Conservation (phyloP, 192 early-diverging fungal genomes). For the Mortierella antarctica region DNA sequence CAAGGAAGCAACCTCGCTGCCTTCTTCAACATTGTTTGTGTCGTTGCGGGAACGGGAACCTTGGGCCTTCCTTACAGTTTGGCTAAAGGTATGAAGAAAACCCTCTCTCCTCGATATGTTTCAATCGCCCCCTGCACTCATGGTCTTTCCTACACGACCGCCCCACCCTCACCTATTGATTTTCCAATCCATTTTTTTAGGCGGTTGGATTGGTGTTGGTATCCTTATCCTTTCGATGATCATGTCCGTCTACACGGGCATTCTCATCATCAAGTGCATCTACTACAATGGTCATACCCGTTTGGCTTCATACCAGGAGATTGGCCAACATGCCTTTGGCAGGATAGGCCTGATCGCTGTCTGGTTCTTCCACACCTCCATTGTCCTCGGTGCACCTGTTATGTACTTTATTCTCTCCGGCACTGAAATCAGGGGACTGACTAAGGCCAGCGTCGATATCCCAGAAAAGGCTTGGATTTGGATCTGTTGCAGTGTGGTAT, state of each 20-base stretch:
- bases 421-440: conserved; percentile 65
- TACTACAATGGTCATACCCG: conserved; percentile 63
- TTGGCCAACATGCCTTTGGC: conserved; percentile 70
- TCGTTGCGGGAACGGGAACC: conserved; percentile 72
- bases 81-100: conserved; percentile 45
- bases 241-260: conserved; percentile 79
- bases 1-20: conserved; percentile 63
- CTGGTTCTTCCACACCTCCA: conserved; percentile 65
- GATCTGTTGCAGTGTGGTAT: conserved; percentile 61
- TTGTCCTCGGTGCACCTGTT: conserved; percentile 62
- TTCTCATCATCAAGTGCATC: conserved; percentile 71
- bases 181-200: conserved; percentile 24
- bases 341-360: conserved; percentile 57
- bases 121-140: neutral
- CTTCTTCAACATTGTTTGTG: conserved; percentile 66
- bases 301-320: conserved; percentile 70
- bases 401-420: conserved; percentile 75
- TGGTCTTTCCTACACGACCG: neutral
- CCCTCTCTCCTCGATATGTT: neutral
- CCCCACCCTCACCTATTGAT: neutral
- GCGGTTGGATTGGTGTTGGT: conserved; percentile 81
- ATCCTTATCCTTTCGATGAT: conserved; percentile 75
- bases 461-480: conserved; percentile 65
- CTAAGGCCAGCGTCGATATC: conserved; percentile 53
- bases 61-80: conserved; percentile 68